Evolutionary conservation across 176 grass and related monocot species (phyloP).

Genomic region (Tillandsia leiboldiana): DNA sequence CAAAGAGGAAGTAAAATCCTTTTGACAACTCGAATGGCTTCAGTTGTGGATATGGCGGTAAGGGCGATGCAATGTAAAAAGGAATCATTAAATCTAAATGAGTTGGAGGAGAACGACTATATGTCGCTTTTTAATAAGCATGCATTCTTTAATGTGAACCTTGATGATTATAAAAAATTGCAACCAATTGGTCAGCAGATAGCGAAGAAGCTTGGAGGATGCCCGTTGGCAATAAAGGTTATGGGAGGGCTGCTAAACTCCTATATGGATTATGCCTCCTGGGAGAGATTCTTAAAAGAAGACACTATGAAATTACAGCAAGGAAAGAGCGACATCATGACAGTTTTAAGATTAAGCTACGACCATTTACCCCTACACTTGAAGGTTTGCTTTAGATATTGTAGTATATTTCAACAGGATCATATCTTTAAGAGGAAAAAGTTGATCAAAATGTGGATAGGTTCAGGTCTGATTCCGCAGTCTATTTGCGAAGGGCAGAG

Average conservation of each 20-base stretch:
- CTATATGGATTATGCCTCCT: neutral
- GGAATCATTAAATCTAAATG: neutral
- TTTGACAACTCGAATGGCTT: slow-evolving; percentile 7
- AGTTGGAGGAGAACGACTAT: neutral
- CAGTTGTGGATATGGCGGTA: slow-evolving; percentile 1
- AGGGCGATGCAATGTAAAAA: neutral
- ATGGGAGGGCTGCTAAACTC: slow-evolving; percentile 15
- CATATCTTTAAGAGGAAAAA: neutral
- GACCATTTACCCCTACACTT: slow-evolving; percentile 14
- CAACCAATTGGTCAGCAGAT: slow-evolving; percentile 6
- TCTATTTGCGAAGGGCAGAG: neutral
- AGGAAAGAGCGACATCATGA: slow-evolving; percentile 11
- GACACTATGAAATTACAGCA: neutral
- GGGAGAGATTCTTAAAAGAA: neutral
- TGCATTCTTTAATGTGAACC: slow-evolving; percentile 18
- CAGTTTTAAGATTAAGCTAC: slow-evolving; percentile 25
- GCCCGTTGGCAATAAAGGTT: slow-evolving; percentile 21
- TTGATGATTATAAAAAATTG: slow-evolving; percentile 1
- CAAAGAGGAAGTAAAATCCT: slow-evolving; percentile 21
- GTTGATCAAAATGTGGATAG: slow-evolving; percentile 16
- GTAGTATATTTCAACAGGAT: slow-evolving; percentile 15
- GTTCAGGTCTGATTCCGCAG: slow-evolving; percentile 8
- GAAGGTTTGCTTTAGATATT: slow-evolving; percentile 23
- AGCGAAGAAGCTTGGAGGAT: slow-evolving; percentile 10
- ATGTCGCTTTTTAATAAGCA: neutral